Percentiles rank a stretch among this genome's conserved stretches.
Evolutionary conservation across 139 green algal genomes (phyloP).

Genomic region (Micromonas commoda): DNA sequence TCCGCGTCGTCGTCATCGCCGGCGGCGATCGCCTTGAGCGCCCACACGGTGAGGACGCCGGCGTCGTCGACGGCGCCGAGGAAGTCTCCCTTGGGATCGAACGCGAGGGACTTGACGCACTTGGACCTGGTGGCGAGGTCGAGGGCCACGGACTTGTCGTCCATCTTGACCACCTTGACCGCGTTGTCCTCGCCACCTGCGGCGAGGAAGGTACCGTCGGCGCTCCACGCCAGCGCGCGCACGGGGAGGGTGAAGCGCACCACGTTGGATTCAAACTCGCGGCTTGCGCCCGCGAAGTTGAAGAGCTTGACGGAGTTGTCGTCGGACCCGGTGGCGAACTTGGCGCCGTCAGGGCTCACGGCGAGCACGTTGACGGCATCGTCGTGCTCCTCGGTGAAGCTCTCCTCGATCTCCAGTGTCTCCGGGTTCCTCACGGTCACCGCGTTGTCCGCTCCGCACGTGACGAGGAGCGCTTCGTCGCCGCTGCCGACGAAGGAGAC

Average conservation of each 20-base stretch:
- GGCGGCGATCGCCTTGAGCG: background rate
- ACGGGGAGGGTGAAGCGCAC: constrained; percentile 67
- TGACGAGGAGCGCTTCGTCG: constrained; percentile 12
- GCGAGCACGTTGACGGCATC: constrained; percentile 29
- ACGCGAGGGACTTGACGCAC: constrained; percentile 62
- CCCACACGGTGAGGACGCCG: constrained; percentile 38
- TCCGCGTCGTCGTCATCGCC: background rate
- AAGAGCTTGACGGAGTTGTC: constrained; percentile 49
- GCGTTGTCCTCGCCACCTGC: constrained; percentile 65
- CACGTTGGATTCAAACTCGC: constrained; percentile 47
- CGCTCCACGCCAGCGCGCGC: constrained; percentile 52
- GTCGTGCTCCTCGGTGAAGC: constrained; percentile 28
- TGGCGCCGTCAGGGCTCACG: constrained; percentile 28
- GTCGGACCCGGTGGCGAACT: constrained; percentile 44
- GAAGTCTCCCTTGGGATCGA: constrained; percentile 69
- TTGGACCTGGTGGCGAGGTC: constrained; percentile 21
- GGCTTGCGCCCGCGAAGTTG: constrained; percentile 31
- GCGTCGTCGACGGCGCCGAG: constrained; percentile 51
- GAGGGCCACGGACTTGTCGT: constrained; percentile 43
- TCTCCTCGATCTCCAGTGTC: constrained; percentile 25
- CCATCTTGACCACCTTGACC: constrained; percentile 66
- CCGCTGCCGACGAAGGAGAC: background rate
- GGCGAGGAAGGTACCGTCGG: constrained; percentile 56
- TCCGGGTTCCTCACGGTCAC: constrained; percentile 31
- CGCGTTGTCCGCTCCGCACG: constrained; percentile 39